Percentiles rank a stretch among this genome's conserved stretches.
Evolutionary conservation across 805 yeast genomes (phyloP).

Genomic region (Spathaspora arborariae): DNA sequence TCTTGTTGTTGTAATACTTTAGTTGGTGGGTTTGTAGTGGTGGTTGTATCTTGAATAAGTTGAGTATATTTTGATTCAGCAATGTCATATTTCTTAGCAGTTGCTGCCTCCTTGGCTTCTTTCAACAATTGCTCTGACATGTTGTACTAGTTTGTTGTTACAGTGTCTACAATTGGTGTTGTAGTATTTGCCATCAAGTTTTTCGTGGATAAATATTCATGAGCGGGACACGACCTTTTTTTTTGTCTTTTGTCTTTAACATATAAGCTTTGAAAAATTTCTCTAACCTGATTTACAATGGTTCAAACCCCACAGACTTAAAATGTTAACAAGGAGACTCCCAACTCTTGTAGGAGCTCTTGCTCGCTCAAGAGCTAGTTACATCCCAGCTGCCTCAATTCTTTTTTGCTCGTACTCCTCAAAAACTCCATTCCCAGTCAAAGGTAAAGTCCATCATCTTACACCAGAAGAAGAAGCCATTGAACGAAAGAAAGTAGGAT

Average conservation of each 20-base stretch:
- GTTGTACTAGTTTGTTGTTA: not conserved
- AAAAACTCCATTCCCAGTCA: slow-evolving; percentile 32
- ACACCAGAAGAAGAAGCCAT: slow-evolving; percentile 8
- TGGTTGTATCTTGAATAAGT: slow-evolving; percentile 32
- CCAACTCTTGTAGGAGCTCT: not conserved
- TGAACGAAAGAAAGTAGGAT: slow-evolving; percentile 18
- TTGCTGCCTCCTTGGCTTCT: slow-evolving; percentile 59
- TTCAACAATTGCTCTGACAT: slow-evolving; percentile 36
- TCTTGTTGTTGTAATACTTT: slow-evolving; percentile 49
- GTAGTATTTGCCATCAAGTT: not conserved
- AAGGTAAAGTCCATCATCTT: slow-evolving; percentile 24
- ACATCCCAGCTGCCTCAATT: not conserved
- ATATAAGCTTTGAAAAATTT: not conserved
- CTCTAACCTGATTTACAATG: not conserved
- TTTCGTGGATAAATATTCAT: not conserved
- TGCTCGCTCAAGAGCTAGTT: not conserved
- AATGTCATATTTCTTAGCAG: slow-evolving; percentile 42
- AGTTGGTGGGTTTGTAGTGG: slow-evolving; percentile 9
- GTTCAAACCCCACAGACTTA: not conserved
- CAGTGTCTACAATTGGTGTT: not conserved
- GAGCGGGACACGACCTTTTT: not conserved
- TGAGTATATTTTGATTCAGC: slow-evolving; percentile 62
- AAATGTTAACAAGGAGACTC: not conserved
- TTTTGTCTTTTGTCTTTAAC: not conserved
- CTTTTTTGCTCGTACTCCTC: slow-evolving; percentile 2